Base-by-base conservation (phyloP, 1,284 basidiomycete genomes). In the Trichosporon sp. region DNA sequence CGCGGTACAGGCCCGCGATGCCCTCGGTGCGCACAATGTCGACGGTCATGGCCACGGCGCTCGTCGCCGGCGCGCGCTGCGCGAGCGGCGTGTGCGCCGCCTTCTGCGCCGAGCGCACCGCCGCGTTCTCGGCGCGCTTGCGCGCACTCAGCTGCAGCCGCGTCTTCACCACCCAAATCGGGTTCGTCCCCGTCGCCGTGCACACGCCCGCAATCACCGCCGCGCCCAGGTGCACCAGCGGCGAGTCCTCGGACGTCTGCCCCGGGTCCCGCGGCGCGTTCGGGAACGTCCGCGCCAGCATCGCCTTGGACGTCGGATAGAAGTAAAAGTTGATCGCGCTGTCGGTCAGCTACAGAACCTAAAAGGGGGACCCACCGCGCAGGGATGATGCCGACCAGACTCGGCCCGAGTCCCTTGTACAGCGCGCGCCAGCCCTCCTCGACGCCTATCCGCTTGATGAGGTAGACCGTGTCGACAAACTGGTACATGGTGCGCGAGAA, bases 131-230 rank as follows among this genome's bases (percentile, higher is more conserved):
- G 72, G 68, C 69, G 29, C 74, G 73, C 64, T 76, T 78, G 42
- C 74, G 72, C 6, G 82, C 81, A 0, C 76, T 77, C 15, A 83
- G 88, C 80, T 99, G 96, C 65, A 98, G 79, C 2, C 96, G 89
- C 7, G 98, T 96, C 85, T 98, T 94, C 71, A 99, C 92, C 12
- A 99, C 93, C 96, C 96, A 99, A 75, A 99, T 90, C 0, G 97
- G 97, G 82, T 99, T 99, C 8, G 97, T 99, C 81, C 98, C 87
- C 72, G 98, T 86, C 0, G 96, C 95, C 2, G 95, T 98, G 32
- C 88, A 86, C 73, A 98, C 84, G 75, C 86, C 87, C 0, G 96
- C 96, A 4, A 90, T 79, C 0, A 93, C 92, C 0, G 95, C 97
- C 0, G 96, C 92, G 5, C 85, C 78, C 15, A 99, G 88, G 80